These are phyloP conservation scores for Populus tomentosa DNA, from an alignment of 441 rosid genomes.

Conservation along the genomic window DNA sequence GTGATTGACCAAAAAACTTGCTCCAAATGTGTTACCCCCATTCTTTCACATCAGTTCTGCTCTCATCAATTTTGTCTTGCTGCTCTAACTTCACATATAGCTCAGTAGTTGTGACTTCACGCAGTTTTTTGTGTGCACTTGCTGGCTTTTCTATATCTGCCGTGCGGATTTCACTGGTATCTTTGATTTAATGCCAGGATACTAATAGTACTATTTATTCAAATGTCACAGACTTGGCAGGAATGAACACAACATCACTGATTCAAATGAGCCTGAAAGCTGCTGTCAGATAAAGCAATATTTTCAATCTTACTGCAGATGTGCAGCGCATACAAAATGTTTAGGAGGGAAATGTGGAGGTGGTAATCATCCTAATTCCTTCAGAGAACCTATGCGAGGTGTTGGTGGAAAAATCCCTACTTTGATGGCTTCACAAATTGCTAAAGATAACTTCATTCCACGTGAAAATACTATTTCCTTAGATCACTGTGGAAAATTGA, in stretches of 20 bases:
- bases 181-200: background rate
- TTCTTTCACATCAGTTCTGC: background rate
- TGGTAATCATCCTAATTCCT: slow-evolving; percentile 19
- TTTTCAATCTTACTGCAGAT: slow-evolving; percentile 25
- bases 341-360: slow-evolving; percentile 21
- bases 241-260: slow-evolving; percentile 16
- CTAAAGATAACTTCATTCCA: slow-evolving; percentile 17
- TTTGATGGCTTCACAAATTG: slow-evolving; percentile 25
- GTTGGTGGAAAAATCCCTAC: slow-evolving; percentile 18
- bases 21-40: background rate
- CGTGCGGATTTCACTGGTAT: background rate
- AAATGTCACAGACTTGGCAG: slow-evolving; percentile 30
- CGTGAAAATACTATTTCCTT: slow-evolving; percentile 19
- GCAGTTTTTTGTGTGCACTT: background rate
- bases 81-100: background rate
- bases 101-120: background rate
- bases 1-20: background rate
- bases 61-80: background rate
- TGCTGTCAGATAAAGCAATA: slow-evolving; percentile 29
- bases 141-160: background rate
- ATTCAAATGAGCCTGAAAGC: slow-evolving; percentile 24
- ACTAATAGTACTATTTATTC: slow-evolving; percentile 2
- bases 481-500: slow-evolving; percentile 19
- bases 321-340: slow-evolving; percentile 26
- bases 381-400: slow-evolving; percentile 13